Conservation (phyloP, 352 stramenopile species). For the Globisporangium emineosum region DNA sequence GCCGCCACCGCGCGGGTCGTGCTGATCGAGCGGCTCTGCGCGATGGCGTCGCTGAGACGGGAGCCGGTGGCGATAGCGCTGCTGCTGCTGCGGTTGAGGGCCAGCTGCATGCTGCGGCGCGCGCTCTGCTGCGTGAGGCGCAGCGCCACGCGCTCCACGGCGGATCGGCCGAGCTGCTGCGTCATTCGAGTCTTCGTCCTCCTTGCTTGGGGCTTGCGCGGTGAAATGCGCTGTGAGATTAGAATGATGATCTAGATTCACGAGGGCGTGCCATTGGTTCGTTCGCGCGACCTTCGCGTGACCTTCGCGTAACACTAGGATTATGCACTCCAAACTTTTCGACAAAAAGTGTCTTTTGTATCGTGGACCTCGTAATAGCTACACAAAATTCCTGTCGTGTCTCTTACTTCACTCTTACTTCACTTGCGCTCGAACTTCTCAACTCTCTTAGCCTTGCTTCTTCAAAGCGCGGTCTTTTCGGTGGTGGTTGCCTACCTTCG, state of each 20-base stretch:
- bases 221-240: neutral
- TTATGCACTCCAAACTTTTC: no score
- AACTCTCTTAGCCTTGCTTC: constrained; percentile 36
- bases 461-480: constrained; percentile 82
- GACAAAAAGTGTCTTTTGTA: no score
- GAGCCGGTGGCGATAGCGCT: neutral
- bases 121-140: constrained; percentile 6
- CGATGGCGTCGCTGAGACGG: neutral
- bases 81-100: neutral
- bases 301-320: no score
- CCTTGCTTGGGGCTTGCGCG: neutral
- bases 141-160: constrained; percentile 12
- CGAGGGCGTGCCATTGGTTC: no score
- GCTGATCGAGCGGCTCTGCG: constrained; percentile 15
- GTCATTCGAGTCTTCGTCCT: constrained; percentile 2
- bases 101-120: neutral
- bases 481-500: constrained; percentile 76
- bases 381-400: neutral
- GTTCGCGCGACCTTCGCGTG: no score
- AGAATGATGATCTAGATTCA: no score
- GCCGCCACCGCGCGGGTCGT: constrained; percentile 13
- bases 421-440: no score
- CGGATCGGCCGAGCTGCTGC: constrained; percentile 10
- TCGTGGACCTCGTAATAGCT: neutral
- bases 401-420: neutral